Conservation (phyloP, 2,329 filamentous ascomycete species). For the Orbilia javanica region DNA sequence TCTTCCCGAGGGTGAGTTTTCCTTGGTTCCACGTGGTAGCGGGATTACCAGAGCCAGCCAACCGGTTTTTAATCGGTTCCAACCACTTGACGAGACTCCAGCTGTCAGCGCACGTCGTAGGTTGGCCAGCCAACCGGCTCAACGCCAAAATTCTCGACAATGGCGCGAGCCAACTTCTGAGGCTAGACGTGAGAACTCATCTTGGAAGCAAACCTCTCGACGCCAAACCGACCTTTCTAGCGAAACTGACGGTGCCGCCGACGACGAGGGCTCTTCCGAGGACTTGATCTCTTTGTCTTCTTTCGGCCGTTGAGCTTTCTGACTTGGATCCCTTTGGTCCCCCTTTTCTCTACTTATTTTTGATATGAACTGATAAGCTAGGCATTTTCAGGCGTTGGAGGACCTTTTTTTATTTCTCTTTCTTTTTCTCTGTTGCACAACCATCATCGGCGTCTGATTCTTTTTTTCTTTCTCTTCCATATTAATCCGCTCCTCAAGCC, state of each 20-base stretch:
- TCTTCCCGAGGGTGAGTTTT: neutral
- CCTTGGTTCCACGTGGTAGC: neutral
- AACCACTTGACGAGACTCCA: neutral
- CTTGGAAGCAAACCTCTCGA: conserved; percentile 17
- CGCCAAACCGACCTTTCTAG: neutral
- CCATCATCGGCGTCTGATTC: neutral
- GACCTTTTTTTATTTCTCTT: neutral
- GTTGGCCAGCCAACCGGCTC: conserved; percentile 7
- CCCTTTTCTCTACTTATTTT: neutral
- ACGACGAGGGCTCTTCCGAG: conserved; percentile 46
- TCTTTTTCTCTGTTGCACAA: neutral
- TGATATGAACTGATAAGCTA: neutral
- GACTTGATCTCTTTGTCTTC: conserved; percentile 55
- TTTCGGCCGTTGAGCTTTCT: conserved; percentile 1
- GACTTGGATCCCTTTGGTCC: neutral
- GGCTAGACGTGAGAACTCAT: conserved; percentile 2
- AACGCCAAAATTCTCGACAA: conserved; percentile 9
- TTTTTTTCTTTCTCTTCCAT: neutral
- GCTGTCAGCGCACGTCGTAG: conserved; percentile 10
- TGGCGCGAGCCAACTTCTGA: conserved; percentile 23
- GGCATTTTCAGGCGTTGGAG: conserved; percentile 20
- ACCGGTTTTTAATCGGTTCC: neutral
- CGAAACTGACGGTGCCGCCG: conserved; percentile 51
- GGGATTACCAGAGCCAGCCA: neutral
- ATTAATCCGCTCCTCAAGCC: neutral